Evolutionary conservation across 495 filamentous ascomycete genomes (phyloP).

Genomic region (Hypoxylon perforatum): DNA sequence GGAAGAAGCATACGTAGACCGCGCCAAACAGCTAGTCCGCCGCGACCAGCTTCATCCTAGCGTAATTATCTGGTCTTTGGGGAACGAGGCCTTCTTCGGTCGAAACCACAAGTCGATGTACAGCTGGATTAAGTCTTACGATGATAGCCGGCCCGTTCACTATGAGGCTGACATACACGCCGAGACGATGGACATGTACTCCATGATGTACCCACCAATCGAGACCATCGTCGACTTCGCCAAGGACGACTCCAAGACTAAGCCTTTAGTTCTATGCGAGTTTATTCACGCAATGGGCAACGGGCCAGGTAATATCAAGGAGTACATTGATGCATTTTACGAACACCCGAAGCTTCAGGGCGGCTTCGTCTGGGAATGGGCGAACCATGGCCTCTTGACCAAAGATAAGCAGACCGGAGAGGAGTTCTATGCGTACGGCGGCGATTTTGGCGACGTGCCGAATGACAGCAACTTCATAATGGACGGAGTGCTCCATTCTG

Average conservation of each 20-base stretch:
- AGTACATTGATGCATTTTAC: conserved; percentile 71
- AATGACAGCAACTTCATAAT: conserved; percentile 75
- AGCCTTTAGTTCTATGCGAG: conserved; percentile 73
- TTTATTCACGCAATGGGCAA: conserved; percentile 81
- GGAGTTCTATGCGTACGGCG: conserved; percentile 72
- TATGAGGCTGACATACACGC: conserved; percentile 73
- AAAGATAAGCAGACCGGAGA: conserved; percentile 60
- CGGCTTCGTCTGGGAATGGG: conserved; percentile 81
- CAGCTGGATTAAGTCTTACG: conserved; percentile 64
- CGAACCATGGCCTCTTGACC: conserved; percentile 72
- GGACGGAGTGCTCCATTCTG: conserved; percentile 70
- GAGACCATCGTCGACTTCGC: conserved; percentile 61
- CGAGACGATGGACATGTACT: conserved; percentile 70
- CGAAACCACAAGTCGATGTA: conserved; percentile 73
- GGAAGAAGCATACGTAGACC: conserved; percentile 73
- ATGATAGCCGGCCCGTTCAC: conserved; percentile 69
- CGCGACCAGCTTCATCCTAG: conserved; percentile 74
- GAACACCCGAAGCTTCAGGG: conserved; percentile 69
- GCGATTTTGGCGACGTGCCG: conserved; percentile 73
- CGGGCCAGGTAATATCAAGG: conserved; percentile 72
- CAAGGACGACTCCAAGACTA: conserved; percentile 56
- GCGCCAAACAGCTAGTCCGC: conserved; percentile 69
- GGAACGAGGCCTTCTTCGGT: conserved; percentile 77
- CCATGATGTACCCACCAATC: conserved; percentile 72
- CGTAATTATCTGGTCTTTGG: conserved; percentile 77